Percentiles rank a stretch among this genome's conserved stretches.
Evolutionary conservation across 768 basidiomycete species (phyloP).

Genomic region (Podaxis rugospora): DNA sequence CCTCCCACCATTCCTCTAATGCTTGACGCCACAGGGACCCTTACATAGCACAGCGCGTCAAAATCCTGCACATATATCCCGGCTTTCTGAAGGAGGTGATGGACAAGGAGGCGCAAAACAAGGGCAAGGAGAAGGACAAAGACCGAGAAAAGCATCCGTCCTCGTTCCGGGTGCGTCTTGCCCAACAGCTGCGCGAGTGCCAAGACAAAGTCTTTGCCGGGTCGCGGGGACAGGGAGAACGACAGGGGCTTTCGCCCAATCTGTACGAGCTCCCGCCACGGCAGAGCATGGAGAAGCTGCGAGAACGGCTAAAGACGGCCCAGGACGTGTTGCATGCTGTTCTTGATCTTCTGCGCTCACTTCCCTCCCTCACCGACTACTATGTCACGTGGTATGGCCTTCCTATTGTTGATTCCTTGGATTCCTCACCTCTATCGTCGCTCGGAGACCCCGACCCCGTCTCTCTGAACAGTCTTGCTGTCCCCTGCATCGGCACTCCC

Average conservation of each 20-base stretch:
- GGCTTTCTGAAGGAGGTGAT: conserved; percentile 40
- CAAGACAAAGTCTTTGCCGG: background rate
- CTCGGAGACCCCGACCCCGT: background rate
- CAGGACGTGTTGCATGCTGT: conserved; percentile 37
- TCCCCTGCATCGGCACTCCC: conserved; percentile 4
- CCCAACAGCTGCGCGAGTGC: conserved; percentile 1
- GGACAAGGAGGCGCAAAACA: conserved; percentile 21
- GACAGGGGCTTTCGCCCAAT: conserved; percentile 21
- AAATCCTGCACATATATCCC: conserved; percentile 44
- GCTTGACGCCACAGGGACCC: conserved; percentile 33
- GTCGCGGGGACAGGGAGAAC: background rate
- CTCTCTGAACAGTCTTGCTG: conserved; percentile 10
- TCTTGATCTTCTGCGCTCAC: conserved; percentile 36
- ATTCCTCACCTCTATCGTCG: background rate
- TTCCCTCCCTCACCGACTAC: conserved; percentile 44
- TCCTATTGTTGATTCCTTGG: conserved; percentile 13
- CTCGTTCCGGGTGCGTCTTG: conserved; percentile 1
- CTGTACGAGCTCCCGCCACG: conserved; percentile 24
- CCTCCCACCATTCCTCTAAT: background rate
- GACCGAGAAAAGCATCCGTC: background rate
- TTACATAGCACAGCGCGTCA: conserved; percentile 41
- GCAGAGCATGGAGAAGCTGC: background rate
- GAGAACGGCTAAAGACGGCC: conserved; percentile 10
- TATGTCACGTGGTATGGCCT: conserved; percentile 47
- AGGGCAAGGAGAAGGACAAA: background rate